These are phyloP conservation scores for Heliophila coronopifolia DNA, from an alignment of 441 rosid species.

Conservation along the genomic window DNA sequence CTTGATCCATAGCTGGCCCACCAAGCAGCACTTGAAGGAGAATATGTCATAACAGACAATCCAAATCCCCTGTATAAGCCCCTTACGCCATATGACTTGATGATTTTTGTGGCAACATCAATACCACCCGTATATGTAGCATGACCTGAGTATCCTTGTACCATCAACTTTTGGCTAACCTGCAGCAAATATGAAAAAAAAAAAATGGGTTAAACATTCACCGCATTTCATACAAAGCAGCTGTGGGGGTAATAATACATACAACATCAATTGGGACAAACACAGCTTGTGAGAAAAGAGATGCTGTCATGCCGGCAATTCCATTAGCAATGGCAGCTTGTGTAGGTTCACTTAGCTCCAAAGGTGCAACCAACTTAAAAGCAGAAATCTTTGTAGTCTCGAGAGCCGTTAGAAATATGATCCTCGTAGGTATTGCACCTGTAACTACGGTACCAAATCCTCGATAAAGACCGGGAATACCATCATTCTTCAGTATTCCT, in stretches of 20 bases:
- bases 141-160: constrained; percentile 91
- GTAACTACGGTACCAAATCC: constrained; percentile 94
- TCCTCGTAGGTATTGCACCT: constrained; percentile 89
- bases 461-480: constrained; percentile 83
- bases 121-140: constrained; percentile 73
- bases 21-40: constrained; percentile 97
- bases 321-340: constrained; percentile 93
- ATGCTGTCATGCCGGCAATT: constrained; percentile 83
- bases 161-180: constrained; percentile 97
- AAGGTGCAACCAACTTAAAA: constrained; percentile 66
- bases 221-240: not conserved
- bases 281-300: constrained; percentile 73
- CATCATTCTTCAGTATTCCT: constrained; percentile 69
- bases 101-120: constrained; percentile 74
- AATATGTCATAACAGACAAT: constrained; percentile 78
- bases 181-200: constrained; percentile 29
- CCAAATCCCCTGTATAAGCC: constrained; percentile 95
- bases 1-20: constrained; percentile 98
- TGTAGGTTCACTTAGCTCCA: constrained; percentile 61
- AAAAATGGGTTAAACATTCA: not conserved
- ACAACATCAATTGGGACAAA: constrained; percentile 96
- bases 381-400: constrained; percentile 83
- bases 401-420: constrained; percentile 73
- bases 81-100: constrained; percentile 64
- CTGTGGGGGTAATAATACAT: constrained; percentile 21